Evolutionary conservation across 306 rosid genomes (phyloP), one percentile per base, ranked within the genome.

Genomic region (Echinosophora koreensis): DNA sequence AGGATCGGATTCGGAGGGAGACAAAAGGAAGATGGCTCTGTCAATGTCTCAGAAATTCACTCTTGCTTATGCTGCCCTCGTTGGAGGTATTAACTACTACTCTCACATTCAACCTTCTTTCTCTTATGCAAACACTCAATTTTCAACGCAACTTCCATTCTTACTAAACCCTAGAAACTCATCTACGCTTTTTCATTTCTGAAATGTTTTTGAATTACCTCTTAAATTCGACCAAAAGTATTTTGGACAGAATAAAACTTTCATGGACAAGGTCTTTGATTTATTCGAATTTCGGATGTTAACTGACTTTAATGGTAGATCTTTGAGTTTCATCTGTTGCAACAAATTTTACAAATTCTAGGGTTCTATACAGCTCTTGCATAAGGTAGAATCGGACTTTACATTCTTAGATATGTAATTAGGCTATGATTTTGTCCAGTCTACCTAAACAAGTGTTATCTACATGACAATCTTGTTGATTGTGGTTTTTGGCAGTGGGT

Each of bases 11-110:
- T 82, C 91, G 14, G 82, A 84, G 11, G 79, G 81, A 6, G 85
- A 80, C 30, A 83, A 78, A 73, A 75, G 64, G 87, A 89, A 89
- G 47, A 82, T 81, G 81, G 89, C 75, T 61, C 58, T 88, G 85
- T 92, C 92, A 28, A 89, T 92, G 98, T 96, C 99, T 58, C 99
- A 96, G 91, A 92, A 96, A 71, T 77, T 96, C 15, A 96, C 99
- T 72, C 89, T 96, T 17, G 98, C 85, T 66, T 96, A 92, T 83
- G 99, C 98, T 85, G 89, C 87, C 3, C 94, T 96, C 50, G 90
- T 96, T 66, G 99, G 96, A 92, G 99, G 99, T 95, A 69, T 34
- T 39, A 10, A 5, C 38, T 34, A 3, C 38, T 34, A 4, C 6
- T 4, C 6, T 35, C 50, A 7, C 10, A 1, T 12, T 42, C 10